These are phyloP conservation scores for Macadamia integrifolia DNA, from an alignment of 164 flowering plant species.

Conservation along the genomic window DNA sequence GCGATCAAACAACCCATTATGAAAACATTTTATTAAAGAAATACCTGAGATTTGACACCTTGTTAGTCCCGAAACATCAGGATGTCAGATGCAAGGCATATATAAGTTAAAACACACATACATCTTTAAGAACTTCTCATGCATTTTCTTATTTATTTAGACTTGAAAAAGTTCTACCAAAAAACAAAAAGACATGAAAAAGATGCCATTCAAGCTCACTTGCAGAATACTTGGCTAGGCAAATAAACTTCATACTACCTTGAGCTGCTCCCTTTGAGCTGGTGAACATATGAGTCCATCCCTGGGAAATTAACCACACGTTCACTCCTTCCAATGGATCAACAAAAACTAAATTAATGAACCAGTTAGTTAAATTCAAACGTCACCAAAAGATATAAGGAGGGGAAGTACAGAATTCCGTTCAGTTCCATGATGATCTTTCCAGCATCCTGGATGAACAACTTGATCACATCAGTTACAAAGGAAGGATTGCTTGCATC, in stretches of 20 bases:
- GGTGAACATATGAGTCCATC: slow-evolving; percentile 21
- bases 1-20: no score
- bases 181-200: no score
- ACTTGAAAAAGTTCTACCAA: no score
- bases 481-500: slow-evolving; percentile 23
- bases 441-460: slow-evolving; percentile 21
- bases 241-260: slow-evolving; percentile 9
- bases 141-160: neutral
- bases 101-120: no score
- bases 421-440: slow-evolving; percentile 18
- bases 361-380: neutral
- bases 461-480: slow-evolving; percentile 22
- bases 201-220: no score
- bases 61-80: no score
- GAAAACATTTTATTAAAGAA: no score
- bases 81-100: no score
- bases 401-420: slow-evolving; percentile 16
- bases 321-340: slow-evolving; percentile 15
- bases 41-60: no score
- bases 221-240: no score
- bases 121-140: neutral
- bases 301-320: slow-evolving; percentile 17
- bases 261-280: slow-evolving; percentile 29
- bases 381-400: neutral
- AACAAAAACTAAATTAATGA: neutral